Base-by-base conservation (phyloP, 306 rosid species). In the Ormosia emarginata region DNA sequence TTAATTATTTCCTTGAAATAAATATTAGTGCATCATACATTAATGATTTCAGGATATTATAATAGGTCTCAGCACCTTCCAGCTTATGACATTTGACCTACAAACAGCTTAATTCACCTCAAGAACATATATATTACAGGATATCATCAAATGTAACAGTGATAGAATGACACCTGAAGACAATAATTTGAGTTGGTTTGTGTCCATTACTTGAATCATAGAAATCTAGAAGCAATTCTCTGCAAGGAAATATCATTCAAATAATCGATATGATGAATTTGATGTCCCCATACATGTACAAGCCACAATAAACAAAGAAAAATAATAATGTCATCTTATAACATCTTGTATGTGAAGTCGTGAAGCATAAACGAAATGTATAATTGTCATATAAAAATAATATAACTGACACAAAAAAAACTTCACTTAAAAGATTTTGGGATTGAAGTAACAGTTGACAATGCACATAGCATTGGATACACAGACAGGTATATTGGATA, bases 221-320 rank as follows among this genome's bases (percentile, higher is more conserved):
- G 86, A 95, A 93, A 86, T 95, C 98, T 59, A 91, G 58, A 75
- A 95, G 97, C 86, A 93, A 89, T 87, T 95, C 98, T 78, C 98
- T 95, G 94, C 88, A 88, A 75, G 18, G 73, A 67, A 73, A 46
- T 55, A 78, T 4, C 33, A 70, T 73, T 47, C 71, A 62, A 47
- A 67, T 41, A 65, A 68, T 65, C 72, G 55, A 71, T 50, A 24
- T 3, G 12, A 57, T 39, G 50, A 68, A 75, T 77, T 77, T 57
- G 41, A 74, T 53, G 53, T 13, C 12, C 78, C 71, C 18, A 64
- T 72, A 18, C 37, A 18, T 76, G 63, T 17, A 41, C 63, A 65
- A 24, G 55, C 15, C 44, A n/a, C 67, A 58, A 71, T n/a, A 34
- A 77, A 67, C 30, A 81, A 50, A 82, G 11, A 75, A 50, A 78